Base-by-base conservation (phyloP, 164 flowering plant genomes). In the Nelumbo lutea region DNA sequence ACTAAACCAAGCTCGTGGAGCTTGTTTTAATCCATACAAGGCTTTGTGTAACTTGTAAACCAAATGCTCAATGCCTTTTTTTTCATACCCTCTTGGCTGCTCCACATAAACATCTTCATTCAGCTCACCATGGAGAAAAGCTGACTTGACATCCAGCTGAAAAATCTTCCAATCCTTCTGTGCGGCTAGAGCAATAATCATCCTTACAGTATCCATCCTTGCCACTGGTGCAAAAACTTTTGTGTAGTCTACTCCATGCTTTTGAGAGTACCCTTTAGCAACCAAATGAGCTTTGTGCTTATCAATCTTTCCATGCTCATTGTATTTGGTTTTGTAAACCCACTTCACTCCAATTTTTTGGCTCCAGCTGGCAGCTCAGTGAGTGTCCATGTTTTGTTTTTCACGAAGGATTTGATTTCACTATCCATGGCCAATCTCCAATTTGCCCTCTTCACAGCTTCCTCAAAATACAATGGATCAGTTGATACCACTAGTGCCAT, bases 151-250 rank as follows among this genome's bases (percentile, higher is more conserved):
- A 27, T 27, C 27, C 27, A 27, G 27, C 27, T 27, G 27, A 27
- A 27, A 27, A 11, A 75, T 59, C 14, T 9, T 56, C 76, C 67
- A 72, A 45, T 55, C 55, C 59, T 41, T 44, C 46, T 68, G 55
- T 46, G 70, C 72, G 9, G 63, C 76, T 13, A 59, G 59, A 39
- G 79, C 72, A 13, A 72, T 53, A 1, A 72, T 55, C 57, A 72
- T 72, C 39, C 79, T 63, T 38, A 72, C 46, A 6, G 73, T 76
- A 39, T 76, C 76, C 73, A 72, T 64, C 42, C 79, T 41, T 27
- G 79, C 79, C 27, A 76, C 72, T 43, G 65, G 72, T 8, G 69
- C 72, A 68, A 55, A 72, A 40, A 72, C 75, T 63, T 76, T 46
- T 53, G 61, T 60, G 38, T 60, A 72, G 46, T 72, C 70, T 5